Evolutionary conservation across 2,329 filamentous ascomycete genomes (phyloP).

Genomic region (Exophiala oligosperma): DNA sequence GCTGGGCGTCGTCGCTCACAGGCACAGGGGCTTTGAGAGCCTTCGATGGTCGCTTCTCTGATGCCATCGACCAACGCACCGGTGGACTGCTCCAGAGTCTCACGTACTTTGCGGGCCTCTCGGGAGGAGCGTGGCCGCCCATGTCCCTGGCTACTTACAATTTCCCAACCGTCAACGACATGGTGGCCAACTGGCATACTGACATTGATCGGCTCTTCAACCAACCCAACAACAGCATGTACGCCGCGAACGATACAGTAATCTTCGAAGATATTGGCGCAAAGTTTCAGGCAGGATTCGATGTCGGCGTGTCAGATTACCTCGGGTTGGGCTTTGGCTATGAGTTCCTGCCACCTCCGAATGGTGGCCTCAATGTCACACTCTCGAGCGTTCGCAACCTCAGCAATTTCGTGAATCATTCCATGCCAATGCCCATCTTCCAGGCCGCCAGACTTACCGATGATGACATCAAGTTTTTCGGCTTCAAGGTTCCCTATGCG

Average conservation of each 20-base stretch:
- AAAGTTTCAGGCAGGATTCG: slow-evolving; percentile 41
- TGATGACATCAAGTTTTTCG: slow-evolving; percentile 6
- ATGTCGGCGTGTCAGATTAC: slow-evolving; percentile 41
- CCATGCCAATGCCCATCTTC: slow-evolving; percentile 48
- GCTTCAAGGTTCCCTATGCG: slow-evolving; percentile 6
- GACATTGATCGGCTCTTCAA: slow-evolving; percentile 32
- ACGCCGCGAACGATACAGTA: slow-evolving; percentile 33
- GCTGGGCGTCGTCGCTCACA: slow-evolving; percentile 8
- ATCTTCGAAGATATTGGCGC: slow-evolving; percentile 36
- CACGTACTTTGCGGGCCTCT: slow-evolving; percentile 12
- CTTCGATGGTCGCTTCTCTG: slow-evolving; percentile 11
- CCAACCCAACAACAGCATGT: slow-evolving; percentile 34
- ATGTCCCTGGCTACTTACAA: slow-evolving; percentile 66
- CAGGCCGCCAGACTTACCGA: slow-evolving; percentile 35
- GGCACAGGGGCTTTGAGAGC: slow-evolving; percentile 9
- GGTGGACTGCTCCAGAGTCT: slow-evolving; percentile 18
- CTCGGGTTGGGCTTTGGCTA: slow-evolving; percentile 43
- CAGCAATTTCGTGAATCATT: slow-evolving; percentile 42
- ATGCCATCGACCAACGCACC: slow-evolving; percentile 9
- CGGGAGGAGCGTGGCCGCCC: slow-evolving; percentile 11
- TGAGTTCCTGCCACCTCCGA: slow-evolving; percentile 37
- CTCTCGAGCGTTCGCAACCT: slow-evolving; percentile 36
- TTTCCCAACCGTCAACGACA: slow-evolving; percentile 65
- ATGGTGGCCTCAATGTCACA: slow-evolving; percentile 39
- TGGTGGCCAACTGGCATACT: slow-evolving; percentile 31